phyloP scores from a whole-genome alignment of 805 yeast species.

The Wickerhamomyces hampshirensis region DNA sequence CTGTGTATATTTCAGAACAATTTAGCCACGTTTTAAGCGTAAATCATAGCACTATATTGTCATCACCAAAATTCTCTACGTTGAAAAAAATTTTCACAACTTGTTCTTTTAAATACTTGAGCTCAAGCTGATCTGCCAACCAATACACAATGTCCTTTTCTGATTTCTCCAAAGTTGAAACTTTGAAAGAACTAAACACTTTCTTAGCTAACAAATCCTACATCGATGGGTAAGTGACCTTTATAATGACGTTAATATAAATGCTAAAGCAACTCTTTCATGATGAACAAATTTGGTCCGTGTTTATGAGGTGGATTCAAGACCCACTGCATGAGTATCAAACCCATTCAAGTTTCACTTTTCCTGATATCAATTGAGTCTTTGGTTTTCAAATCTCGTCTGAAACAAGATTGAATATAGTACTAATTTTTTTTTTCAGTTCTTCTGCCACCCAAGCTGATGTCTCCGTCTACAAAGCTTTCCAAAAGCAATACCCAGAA shows the following conservation, averaged over 20 bases:
- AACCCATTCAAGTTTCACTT: slow-evolving; percentile 38
- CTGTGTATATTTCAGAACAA: neutral
- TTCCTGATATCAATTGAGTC: too few species aligned
- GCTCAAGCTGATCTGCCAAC: too few species aligned
- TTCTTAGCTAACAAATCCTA: slow-evolving; percentile 90
- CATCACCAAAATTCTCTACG: neutral
- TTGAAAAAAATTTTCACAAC: slow-evolving; percentile 2
- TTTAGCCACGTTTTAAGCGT: slow-evolving; percentile 1
- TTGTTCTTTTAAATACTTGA: neutral
- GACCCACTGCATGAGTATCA: slow-evolving; percentile 96
- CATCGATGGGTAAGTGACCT: slow-evolving; percentile 83
- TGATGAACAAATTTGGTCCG: slow-evolving; percentile 89
- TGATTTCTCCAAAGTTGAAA: slow-evolving; percentile 75
- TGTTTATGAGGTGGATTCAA: slow-evolving; percentile 94
- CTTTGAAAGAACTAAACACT: slow-evolving; percentile 70
- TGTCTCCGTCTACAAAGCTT: slow-evolving; percentile 90
- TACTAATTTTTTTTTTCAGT: slow-evolving; percentile 37
- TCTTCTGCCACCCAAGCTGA: slow-evolving; percentile 93
- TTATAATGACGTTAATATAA: neutral
- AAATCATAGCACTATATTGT: slow-evolving; percentile 1
- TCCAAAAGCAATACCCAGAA: slow-evolving; percentile 86
- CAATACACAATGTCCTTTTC: slow-evolving; percentile 58
- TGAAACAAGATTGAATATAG: neutral
- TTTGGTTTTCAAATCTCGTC: neutral
- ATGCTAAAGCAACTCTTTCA: slow-evolving; percentile 19